Conservation (phyloP, 2,329 filamentous ascomycete genomes). For the Leptodontidium sp. region DNA sequence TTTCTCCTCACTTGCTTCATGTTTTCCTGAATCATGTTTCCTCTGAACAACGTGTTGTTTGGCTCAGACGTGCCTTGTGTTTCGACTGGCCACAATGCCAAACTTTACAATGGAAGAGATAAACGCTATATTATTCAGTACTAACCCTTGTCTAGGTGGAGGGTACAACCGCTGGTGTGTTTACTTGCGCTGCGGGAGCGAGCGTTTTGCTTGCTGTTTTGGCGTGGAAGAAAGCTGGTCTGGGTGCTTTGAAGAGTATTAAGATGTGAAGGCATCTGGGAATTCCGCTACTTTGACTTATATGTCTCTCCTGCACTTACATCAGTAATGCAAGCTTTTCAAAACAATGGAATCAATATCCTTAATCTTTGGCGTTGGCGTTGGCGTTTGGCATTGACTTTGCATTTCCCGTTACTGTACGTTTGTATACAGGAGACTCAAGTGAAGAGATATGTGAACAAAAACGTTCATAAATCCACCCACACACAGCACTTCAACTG, state of each 20-base stretch:
- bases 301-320: background rate
- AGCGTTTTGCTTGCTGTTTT: background rate
- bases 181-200: background rate
- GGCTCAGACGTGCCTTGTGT: background rate
- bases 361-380: too few species aligned
- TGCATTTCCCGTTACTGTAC: too few species aligned
- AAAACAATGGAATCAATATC: too few species aligned
- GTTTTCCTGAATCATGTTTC: background rate
- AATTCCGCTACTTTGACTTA: background rate
- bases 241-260: background rate
- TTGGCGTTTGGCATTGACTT: too few species aligned
- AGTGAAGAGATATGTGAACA: too few species aligned
- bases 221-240: constrained; percentile 11
- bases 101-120: too few species aligned
- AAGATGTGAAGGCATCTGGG: background rate
- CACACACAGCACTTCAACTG: too few species aligned
- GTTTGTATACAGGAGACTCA: too few species aligned
- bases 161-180: constrained; percentile 1
- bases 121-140: too few species aligned
- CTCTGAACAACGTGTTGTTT: background rate
- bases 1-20: background rate
- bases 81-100: too few species aligned
- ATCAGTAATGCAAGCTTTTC: background rate
- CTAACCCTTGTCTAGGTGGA: background rate
- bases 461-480: too few species aligned